Base-by-base conservation (phyloP, 805 yeast species). In the Candida berthetii region DNA sequence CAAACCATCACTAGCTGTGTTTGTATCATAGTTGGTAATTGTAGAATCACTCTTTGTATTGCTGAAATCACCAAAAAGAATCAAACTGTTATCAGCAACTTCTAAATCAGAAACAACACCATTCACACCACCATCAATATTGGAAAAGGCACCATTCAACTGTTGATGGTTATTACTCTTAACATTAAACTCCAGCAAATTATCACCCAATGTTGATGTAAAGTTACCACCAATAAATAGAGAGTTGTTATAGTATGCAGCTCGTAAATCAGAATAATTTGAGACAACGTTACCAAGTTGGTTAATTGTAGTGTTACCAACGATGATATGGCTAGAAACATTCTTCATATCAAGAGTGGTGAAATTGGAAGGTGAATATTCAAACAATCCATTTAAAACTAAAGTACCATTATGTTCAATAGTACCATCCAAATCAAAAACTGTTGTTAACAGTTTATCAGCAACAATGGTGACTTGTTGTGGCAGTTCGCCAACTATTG, bases 311-410 rank as follows among this genome's bases (percentile, higher is more conserved):
- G 85, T 69, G 48, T 76, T 70, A 0, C 80, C 78, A 33, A 79
- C 63, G 31, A 51, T 47, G 1, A 43, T 41, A 11, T 50, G 42
- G 31, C 52, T 48, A 18, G 45, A 20, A 43, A 54, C 41, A 28
- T 62, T 48, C 9, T 61, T 51, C 33, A 55, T 49, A 13, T 60
- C 53, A 20, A 58, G 48, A 11, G 52, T 46, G 4, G 82, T 65
- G 57, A 85, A 87, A 57, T 89, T 89, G 2, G 75, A 61, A 31
- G 80, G 62, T 1, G 87, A 80, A 60, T 82, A 93, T 62, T 91
- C 96, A 55, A 91, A 87, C 17, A 91, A 52, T 9, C 95, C 96
- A 58, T 85, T 84, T 39, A 90, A 58, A 2, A 68, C 54, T 28
- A 79, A 44, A 1, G 68, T 53, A 1, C 65, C 59, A 39, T 64